Evolutionary conservation across 2,329 filamentous ascomycete genomes (phyloP), one percentile per base, ranked within the genome.

Genomic region (Lachnellula suecica): DNA sequence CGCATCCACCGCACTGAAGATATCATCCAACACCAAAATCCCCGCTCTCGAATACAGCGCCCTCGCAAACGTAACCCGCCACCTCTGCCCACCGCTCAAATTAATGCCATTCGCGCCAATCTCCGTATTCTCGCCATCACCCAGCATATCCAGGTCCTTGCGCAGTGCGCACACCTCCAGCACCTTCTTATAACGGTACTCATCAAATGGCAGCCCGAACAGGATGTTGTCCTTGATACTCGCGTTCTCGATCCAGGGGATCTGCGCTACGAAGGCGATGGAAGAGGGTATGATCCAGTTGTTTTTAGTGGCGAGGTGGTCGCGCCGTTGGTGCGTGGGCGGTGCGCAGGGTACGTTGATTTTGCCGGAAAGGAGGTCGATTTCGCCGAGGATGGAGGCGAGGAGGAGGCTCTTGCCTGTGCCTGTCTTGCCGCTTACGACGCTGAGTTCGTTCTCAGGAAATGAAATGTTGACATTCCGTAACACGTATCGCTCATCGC

Each of bases 41-140:
- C 87, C 85, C 1, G 88, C 88, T 13, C 89, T 78, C 2, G 88
- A 92, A 68, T 94, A 94, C 17, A 94, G 75, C 1, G 89, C 89
- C 43, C 90, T 78, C 2, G 89, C 90, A 60, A 95, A 83, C 0
- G 88, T 89, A 27, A 94, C 79, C 47, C 90, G 81, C 87, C 89
- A 92, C 63, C 89, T 84, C 69, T 95, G 90, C 0, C 90, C 91
- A 57, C 91, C 90, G 56, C 86, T 91, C 6, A 95, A 74, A 60
- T 93, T 92, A 61, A 94, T 89, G 6, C 90, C 90, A 56, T 93
- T 92, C 2, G 88, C 87, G 10, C 90, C 90, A 47, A 95, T 89
- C 63, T 92, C 88, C 0, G 91, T 95, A 43, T 81, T 71, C 61
- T 94, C 89, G 4, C 89, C 89, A 63, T 93, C 87, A 0, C 81